Conservation (phyloP, 805 yeast species). For the Schizosaccharomyces lindneri region DNA sequence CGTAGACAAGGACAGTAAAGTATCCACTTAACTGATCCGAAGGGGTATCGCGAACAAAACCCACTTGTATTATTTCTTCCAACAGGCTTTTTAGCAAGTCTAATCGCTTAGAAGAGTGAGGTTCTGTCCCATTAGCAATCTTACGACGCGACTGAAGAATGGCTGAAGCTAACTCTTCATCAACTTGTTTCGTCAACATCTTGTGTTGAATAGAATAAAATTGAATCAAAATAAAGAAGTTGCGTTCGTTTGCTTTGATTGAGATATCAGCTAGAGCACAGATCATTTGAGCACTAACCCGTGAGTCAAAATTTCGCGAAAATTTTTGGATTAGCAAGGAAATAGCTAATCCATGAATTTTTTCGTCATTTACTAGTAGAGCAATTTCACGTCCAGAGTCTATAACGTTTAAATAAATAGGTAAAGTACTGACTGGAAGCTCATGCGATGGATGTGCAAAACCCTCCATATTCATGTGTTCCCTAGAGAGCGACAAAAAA, state of each 20-base stretch:
- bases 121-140: not conserved
- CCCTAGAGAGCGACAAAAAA: not conserved
- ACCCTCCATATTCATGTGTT: constrained; percentile 1
- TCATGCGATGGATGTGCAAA: not conserved
- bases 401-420: constrained; percentile 38
- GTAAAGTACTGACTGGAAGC: constrained; percentile 6
- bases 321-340: constrained; percentile 37
- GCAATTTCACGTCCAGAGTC: constrained; percentile 44
- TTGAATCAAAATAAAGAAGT: constrained; percentile 18
- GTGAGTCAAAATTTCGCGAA: constrained; percentile 32
- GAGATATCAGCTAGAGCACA: constrained; percentile 49
- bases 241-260: constrained; percentile 16
- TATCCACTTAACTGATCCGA: constrained; percentile 23
- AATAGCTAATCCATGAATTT: constrained; percentile 1
- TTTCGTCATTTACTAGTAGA: constrained; percentile 32
- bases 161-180: not conserved
- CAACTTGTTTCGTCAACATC: not conserved
- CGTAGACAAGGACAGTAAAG: constrained; percentile 7
- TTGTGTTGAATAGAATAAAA: not conserved
- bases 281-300: constrained; percentile 22
- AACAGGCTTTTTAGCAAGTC: constrained; percentile 5
- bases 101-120: constrained; percentile 8
- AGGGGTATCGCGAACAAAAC: constrained; percentile 23
- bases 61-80: not conserved
- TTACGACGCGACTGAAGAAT: not conserved